Evolutionary conservation across 345 rosid species (phyloP).

Genomic region (Pistacia vera): DNA sequence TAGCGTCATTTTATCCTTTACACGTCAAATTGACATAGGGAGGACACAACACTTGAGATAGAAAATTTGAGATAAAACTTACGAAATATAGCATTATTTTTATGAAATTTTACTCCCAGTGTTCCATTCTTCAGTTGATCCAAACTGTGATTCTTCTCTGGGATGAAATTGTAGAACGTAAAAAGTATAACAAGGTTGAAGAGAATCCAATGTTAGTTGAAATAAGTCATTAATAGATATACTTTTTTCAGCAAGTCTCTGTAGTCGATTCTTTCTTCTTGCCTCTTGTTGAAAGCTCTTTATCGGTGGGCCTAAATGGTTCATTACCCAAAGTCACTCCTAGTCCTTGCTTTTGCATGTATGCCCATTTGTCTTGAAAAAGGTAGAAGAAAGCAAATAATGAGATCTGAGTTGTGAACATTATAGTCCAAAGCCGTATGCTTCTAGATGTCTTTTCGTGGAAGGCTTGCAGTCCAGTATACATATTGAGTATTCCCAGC

Average conservation of each 20-base stretch:
- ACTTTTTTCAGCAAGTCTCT: slow-evolving; percentile 25
- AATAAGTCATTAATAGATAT: background rate
- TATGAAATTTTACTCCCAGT: background rate
- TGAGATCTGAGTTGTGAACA: slow-evolving; percentile 43
- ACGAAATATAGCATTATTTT: background rate
- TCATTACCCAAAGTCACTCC: slow-evolving; percentile 41
- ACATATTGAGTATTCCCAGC: slow-evolving; percentile 52
- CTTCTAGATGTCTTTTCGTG: slow-evolving; percentile 55
- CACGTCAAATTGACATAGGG: too few relatives aligned
- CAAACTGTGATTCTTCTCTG: background rate
- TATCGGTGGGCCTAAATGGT: slow-evolving; percentile 24
- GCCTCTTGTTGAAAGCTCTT: slow-evolving; percentile 14
- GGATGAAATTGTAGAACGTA: slow-evolving; percentile 1
- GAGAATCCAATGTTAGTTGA: slow-evolving; percentile 19
- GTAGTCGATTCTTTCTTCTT: slow-evolving; percentile 18
- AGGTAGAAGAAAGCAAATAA: slow-evolving; percentile 46
- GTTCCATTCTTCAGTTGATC: background rate
- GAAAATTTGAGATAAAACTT: too few relatives aligned
- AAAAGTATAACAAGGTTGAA: background rate
- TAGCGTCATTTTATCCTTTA: too few relatives aligned
- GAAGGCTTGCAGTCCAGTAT: slow-evolving; percentile 58
- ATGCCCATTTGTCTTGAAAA: slow-evolving; percentile 63
- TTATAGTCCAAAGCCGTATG: slow-evolving; percentile 44
- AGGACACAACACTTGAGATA: too few relatives aligned
- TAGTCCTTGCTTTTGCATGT: slow-evolving; percentile 54